A percentile compares a stretch with the other conserved stretches of the same genome.
Conservation (phyloP, 257 asterid species). For the Cordia subcordata region DNA sequence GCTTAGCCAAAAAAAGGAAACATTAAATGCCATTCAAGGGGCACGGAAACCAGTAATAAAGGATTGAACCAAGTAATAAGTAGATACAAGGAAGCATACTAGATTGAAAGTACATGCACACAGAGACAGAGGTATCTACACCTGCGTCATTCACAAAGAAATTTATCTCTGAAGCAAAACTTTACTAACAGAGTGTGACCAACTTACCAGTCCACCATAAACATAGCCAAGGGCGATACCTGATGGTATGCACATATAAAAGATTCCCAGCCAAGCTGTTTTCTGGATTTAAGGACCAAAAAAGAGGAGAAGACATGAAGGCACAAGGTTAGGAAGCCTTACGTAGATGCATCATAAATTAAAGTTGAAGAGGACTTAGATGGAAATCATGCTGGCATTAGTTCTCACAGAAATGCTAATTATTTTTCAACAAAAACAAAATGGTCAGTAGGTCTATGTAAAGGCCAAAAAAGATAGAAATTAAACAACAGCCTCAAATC, state of each 20-base stretch:
- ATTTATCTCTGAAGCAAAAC: neutral
- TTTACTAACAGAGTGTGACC: conserved; percentile 13
- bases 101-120: conserved; percentile 4
- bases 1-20: no score
- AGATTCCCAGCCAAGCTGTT: conserved; percentile 90
- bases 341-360: neutral
- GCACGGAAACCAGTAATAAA: neutral
- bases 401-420: neutral
- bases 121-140: neutral
- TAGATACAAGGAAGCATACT: conserved; percentile 6
- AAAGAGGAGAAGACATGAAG: neutral
- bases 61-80: no score
- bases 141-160: neutral
- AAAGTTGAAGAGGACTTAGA: neutral
- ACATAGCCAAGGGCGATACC: conserved; percentile 92
- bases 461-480: neutral
- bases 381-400: neutral
- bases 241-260: conserved; percentile 96
- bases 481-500: neutral
- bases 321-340: neutral
- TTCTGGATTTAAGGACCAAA: conserved; percentile 40
- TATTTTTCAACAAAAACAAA: neutral
- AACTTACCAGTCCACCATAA: conserved; percentile 89
- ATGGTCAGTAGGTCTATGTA: neutral
- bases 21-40: no score